Conservation (phyloP, 1,284 basidiomycete genomes). For the Microbotryum violaceum region DNA sequence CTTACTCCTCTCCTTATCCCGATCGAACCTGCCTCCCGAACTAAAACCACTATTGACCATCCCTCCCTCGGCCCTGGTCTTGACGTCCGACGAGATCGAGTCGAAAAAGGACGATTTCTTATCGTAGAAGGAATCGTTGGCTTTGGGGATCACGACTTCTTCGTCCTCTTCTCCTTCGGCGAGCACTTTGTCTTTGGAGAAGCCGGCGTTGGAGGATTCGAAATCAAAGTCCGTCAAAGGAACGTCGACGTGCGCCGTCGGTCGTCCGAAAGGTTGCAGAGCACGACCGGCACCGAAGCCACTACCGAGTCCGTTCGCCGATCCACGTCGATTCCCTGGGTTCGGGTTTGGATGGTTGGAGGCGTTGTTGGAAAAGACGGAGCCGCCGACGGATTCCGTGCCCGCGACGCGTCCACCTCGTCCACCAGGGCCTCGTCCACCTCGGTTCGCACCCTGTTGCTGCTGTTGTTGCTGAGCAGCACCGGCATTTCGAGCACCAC, state of each 20-base stretch:
- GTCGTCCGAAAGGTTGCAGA: slow-evolving; percentile 2
- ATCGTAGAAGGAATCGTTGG: slow-evolving; percentile 31
- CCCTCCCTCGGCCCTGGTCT: slow-evolving; percentile 21
- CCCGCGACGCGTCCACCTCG: not conserved
- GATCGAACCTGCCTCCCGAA: slow-evolving; percentile 24
- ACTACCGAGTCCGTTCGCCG: too few relatives aligned
- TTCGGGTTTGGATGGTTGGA: not conserved
- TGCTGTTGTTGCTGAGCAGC: slow-evolving; percentile 8
- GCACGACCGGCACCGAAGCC: not conserved
- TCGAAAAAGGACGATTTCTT: slow-evolving; percentile 37
- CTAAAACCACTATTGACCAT: slow-evolving; percentile 19
- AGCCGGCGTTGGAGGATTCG: slow-evolving; percentile 33
- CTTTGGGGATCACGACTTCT: slow-evolving; percentile 19
- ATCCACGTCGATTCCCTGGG: not conserved
- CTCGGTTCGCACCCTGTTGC: not conserved
- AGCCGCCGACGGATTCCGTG: not conserved
- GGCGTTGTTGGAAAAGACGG: slow-evolving; percentile 7
- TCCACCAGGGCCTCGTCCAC: not conserved
- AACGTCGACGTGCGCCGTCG: slow-evolving; percentile 5
- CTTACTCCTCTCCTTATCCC: slow-evolving; percentile 32
- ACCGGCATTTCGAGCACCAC: too few relatives aligned
- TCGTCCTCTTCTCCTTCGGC: slow-evolving; percentile 23
- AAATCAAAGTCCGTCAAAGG: slow-evolving; percentile 37
- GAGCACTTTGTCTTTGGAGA: slow-evolving; percentile 26
- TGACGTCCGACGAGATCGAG: slow-evolving; percentile 35